A percentile compares a stretch with the other conserved stretches of the same genome.
phyloP scores from a whole-genome alignment of 2,329 filamentous ascomycete genomes.

The Arthrinium phaeospermum region DNA sequence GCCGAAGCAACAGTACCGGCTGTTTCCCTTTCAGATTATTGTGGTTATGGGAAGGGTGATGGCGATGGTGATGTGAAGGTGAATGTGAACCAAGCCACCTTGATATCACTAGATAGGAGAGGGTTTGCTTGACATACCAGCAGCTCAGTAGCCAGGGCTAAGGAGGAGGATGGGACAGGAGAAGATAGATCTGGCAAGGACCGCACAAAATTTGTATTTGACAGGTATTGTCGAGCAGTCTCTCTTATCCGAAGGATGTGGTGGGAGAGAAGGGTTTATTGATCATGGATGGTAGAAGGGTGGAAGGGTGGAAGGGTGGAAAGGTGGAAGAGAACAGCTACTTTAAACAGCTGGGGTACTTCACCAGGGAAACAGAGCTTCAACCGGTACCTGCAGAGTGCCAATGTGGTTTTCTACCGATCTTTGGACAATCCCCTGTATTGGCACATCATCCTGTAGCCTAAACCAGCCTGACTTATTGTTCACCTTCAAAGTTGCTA shows the following conservation, averaged over 20 bases:
- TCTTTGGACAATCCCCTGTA: background rate
- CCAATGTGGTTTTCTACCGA: background rate
- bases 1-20: background rate
- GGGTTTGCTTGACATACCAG: background rate
- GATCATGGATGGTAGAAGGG: background rate
- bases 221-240: background rate
- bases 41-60: background rate
- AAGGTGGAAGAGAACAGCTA: background rate
- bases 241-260: background rate
- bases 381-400: background rate
- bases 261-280: conserved; percentile 1
- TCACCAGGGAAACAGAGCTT: background rate
- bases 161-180: background rate
- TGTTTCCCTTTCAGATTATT: background rate
- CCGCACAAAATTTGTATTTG: background rate
- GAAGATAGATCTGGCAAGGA: background rate
- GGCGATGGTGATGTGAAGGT: background rate
- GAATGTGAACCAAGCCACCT: background rate
- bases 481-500: background rate
- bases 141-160: background rate
- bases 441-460: conserved; percentile 1
- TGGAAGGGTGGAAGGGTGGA: no score
- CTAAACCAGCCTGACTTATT: background rate
- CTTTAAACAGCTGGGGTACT: background rate
- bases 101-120: background rate